phyloP scores from a whole-genome alignment of 2,329 filamentous ascomycete species.

The Pleomassaria siparia region DNA sequence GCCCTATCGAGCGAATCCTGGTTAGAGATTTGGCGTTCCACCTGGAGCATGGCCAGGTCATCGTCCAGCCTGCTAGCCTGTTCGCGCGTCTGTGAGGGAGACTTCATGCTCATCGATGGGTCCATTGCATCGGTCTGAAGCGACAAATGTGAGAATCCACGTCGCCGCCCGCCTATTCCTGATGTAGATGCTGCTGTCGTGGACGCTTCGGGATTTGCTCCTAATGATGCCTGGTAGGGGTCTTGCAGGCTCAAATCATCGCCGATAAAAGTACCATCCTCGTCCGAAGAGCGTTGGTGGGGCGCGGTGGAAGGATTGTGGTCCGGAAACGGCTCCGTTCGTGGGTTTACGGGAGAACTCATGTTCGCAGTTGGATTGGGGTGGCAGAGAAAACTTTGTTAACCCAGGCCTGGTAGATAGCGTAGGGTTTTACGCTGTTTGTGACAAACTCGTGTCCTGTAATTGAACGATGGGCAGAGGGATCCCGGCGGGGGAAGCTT shows the following conservation, averaged over 20 bases:
- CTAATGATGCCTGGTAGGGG: conserved; percentile 16
- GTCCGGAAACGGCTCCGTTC: conserved; percentile 37
- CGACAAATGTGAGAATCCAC: conserved; percentile 49
- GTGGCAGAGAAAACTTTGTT: too few relatives aligned
- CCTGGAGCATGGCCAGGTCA: conserved; percentile 65
- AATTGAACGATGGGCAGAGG: too few relatives aligned
- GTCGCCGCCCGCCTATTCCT: conserved; percentile 16
- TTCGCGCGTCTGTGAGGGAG: conserved; percentile 61
- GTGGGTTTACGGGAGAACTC: conserved; percentile 39
- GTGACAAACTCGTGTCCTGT: too few relatives aligned
- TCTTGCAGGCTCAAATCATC: conserved; percentile 37
- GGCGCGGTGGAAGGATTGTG: conserved; percentile 4
- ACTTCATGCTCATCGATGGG: conserved; percentile 38
- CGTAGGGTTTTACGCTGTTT: too few relatives aligned
- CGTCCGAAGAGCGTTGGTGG: conserved; percentile 41
- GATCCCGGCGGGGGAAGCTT: neutral
- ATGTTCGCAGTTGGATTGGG: conserved; percentile 22
- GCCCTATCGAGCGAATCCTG: conserved; percentile 40
- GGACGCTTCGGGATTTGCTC: neutral
- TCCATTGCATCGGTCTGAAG: conserved; percentile 49
- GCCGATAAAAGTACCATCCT: conserved; percentile 41
- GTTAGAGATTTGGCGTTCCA: conserved; percentile 61
- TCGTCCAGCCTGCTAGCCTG: conserved; percentile 64
- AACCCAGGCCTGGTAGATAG: too few relatives aligned
- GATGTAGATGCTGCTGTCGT: neutral